Evolutionary conservation across 2,329 filamentous ascomycete species (phyloP).

Genomic region (Pleurostoma richardsiae): DNA sequence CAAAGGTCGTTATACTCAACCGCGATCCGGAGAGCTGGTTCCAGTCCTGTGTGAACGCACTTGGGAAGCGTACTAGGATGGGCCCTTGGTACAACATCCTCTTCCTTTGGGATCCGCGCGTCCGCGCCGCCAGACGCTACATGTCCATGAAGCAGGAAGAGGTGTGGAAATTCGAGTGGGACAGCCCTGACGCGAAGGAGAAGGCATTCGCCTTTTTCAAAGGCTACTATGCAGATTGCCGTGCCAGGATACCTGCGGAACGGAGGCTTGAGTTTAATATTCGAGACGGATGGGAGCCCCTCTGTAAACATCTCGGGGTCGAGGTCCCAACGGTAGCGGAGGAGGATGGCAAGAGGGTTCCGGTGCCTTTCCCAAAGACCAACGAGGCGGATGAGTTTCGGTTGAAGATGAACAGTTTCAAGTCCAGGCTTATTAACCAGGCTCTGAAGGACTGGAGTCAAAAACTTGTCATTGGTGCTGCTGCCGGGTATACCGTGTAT

Average conservation of each 20-base stretch:
- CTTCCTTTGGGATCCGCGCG: neutral
- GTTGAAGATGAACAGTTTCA: neutral
- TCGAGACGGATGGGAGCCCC: slow-evolving; percentile 27
- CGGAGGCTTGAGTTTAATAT: slow-evolving; percentile 23
- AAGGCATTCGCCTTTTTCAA: neutral
- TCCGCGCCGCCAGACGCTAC: neutral
- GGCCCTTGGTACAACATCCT: slow-evolving; percentile 1
- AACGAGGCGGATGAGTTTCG: slow-evolving; percentile 12
- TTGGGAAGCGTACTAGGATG: neutral
- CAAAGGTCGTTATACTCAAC: slow-evolving; percentile 12
- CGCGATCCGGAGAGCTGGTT: slow-evolving; percentile 11
- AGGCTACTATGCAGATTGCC: neutral
- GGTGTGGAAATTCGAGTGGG: neutral
- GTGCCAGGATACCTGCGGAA: slow-evolving; percentile 2
- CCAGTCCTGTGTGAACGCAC: neutral
- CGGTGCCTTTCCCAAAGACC: slow-evolving; percentile 13
- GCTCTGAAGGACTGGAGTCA: neutral
- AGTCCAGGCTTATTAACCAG: neutral
- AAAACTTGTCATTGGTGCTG: neutral
- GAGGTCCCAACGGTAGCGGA: slow-evolving; percentile 21
- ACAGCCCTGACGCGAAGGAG: neutral
- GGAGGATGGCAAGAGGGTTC: slow-evolving; percentile 9
- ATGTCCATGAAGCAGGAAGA: neutral
- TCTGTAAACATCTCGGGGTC: slow-evolving; percentile 29
- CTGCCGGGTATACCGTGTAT: neutral